Conservation (phyloP, 225 moss, liverwort and hornwort genomes). For the Anthoceros angustus region DNA sequence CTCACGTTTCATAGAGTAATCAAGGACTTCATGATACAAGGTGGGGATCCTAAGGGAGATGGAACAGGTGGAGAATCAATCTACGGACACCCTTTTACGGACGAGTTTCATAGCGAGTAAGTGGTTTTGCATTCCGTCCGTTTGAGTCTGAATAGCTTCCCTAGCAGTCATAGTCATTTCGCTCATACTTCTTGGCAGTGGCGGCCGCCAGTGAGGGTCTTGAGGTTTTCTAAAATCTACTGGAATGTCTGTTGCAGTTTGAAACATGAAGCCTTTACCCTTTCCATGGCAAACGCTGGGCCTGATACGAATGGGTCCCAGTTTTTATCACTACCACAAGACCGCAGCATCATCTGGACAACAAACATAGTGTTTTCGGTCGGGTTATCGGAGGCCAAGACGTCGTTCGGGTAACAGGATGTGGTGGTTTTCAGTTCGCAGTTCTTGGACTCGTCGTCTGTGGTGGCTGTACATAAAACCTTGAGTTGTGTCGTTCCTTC, state of each 20-base stretch:
- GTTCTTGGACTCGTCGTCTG: neutral
- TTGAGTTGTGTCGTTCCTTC: slow-evolving; percentile 9
- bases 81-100: slow-evolving; percentile 45
- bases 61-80: slow-evolving; percentile 57
- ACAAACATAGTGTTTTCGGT: slow-evolving; percentile 50
- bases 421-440: neutral
- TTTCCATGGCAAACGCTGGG: slow-evolving; percentile 65
- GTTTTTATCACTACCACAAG: slow-evolving; percentile 47
- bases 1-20: slow-evolving; percentile 53
- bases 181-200: too few relatives aligned
- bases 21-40: slow-evolving; percentile 75
- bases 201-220: too few relatives aligned
- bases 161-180: too few relatives aligned
- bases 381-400: slow-evolving; percentile 37
- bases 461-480: neutral
- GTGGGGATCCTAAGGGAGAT: slow-evolving; percentile 50
- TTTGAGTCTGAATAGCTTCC: neutral
- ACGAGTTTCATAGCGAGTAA: slow-evolving; percentile 48
- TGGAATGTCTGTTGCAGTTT: slow-evolving; percentile 23
- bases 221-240: neutral
- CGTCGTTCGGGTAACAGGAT: slow-evolving; percentile 45
- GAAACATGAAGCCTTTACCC: slow-evolving; percentile 47
- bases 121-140: neutral
- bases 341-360: slow-evolving; percentile 38
- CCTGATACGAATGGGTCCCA: slow-evolving; percentile 49